Percentiles rank a stretch among this genome's conserved stretches.
These are phyloP conservation scores for Leucocoprinus birnbaumii DNA, from an alignment of 768 basidiomycete genomes.

Conservation along the genomic window DNA sequence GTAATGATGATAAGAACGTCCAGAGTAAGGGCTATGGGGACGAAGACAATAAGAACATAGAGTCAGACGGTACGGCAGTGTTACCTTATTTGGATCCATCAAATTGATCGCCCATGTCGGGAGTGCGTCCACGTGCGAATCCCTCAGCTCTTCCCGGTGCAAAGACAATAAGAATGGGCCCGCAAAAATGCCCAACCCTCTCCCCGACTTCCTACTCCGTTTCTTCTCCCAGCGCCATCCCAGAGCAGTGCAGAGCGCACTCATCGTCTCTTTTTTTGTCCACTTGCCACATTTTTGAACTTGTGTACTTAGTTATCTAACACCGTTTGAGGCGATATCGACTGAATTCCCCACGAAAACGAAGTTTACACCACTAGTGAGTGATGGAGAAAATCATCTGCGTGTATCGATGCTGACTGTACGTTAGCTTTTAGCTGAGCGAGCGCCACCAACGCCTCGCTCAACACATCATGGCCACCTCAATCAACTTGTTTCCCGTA, in stretches of 20 bases:
- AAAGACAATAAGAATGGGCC: slow-evolving; percentile 9
- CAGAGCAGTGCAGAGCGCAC: background rate
- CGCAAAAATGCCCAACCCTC: slow-evolving; percentile 9
- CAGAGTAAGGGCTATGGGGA: background rate
- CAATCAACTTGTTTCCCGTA: slow-evolving; percentile 1
- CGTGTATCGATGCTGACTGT: background rate
- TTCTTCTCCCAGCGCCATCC: background rate
- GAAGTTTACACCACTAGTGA: background rate
- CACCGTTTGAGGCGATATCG: background rate
- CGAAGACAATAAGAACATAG: slow-evolving; percentile 11
- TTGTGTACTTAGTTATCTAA: background rate
- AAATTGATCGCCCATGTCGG: slow-evolving; percentile 2
- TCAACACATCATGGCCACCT: background rate
- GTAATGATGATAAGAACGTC: background rate
- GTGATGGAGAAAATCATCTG: background rate
- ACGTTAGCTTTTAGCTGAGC: background rate
- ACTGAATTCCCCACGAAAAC: too few species aligned
- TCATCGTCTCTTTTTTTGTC: background rate
- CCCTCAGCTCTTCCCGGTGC: background rate
- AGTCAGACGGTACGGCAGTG: slow-evolving; percentile 2
- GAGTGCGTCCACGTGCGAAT: slow-evolving; percentile 4
- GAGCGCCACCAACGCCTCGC: background rate
- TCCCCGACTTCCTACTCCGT: background rate
- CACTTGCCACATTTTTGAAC: background rate
- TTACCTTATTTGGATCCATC: background rate